Percentiles rank a stretch among this genome's conserved stretches.
phyloP scores from a whole-genome alignment of 1,284 basidiomycete species.

The Cryptococcus floricola region DNA sequence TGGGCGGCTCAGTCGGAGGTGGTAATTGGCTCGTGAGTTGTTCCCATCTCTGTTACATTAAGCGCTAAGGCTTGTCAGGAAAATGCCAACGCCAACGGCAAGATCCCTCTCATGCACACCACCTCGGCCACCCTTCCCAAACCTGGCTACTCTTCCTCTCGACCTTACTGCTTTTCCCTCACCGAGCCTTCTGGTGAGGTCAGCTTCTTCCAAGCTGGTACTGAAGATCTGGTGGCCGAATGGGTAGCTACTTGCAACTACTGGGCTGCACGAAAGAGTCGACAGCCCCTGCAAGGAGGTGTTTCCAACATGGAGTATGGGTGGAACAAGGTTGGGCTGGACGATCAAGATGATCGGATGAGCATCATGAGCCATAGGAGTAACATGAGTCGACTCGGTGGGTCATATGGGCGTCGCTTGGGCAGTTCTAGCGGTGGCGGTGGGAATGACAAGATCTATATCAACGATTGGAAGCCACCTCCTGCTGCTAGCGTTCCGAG shows the following conservation, averaged over 20 bases:
- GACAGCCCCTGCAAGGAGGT: constrained; percentile 88
- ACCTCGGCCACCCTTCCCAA: constrained; percentile 81
- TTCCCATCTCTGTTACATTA: background rate
- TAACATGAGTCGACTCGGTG: constrained; percentile 56
- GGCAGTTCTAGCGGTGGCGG: constrained; percentile 49
- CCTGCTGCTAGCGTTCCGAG: constrained; percentile 76
- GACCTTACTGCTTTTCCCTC: constrained; percentile 93
- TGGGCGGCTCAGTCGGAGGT: constrained; percentile 70
- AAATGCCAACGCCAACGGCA: constrained; percentile 78
- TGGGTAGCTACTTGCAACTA: constrained; percentile 99
- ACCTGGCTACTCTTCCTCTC: constrained; percentile 82
- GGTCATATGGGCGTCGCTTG: constrained; percentile 47
- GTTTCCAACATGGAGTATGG: constrained; percentile 99
- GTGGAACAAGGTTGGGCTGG: constrained; percentile 64
- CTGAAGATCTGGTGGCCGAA: constrained; percentile 92
- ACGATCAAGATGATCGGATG: constrained; percentile 48
- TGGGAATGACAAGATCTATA: constrained; percentile 65
- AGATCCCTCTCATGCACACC: constrained; percentile 78
- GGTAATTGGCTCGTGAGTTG: constrained; percentile 90
- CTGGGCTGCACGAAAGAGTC: constrained; percentile 90
- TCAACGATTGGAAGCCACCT: constrained; percentile 94
- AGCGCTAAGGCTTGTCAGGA: constrained; percentile 51
- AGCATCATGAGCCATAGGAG: constrained; percentile 47
- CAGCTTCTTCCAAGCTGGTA: constrained; percentile 96
- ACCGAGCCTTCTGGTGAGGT: constrained; percentile 82